Evolutionary conservation across 768 basidiomycete genomes (phyloP).

Genomic region (Mrakia gelida): DNA sequence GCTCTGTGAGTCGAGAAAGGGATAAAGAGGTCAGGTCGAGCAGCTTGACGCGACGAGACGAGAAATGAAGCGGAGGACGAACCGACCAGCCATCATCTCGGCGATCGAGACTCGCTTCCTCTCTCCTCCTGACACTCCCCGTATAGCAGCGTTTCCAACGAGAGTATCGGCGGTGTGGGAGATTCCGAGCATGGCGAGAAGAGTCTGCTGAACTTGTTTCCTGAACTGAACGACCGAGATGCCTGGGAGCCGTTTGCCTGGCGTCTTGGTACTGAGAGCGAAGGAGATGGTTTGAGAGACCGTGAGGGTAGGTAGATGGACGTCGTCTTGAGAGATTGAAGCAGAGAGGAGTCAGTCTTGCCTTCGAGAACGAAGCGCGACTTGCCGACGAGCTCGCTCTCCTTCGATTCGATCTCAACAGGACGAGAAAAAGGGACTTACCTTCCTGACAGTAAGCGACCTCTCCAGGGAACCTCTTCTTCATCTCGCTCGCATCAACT

Average conservation of each 20-base stretch:
- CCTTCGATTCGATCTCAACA: too few relatives aligned
- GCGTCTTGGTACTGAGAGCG: constrained; percentile 58
- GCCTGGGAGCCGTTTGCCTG: constrained; percentile 51
- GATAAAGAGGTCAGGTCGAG: too few relatives aligned
- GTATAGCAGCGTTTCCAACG: constrained; percentile 47
- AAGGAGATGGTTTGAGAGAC: constrained; percentile 54
- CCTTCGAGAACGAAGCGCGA: too few relatives aligned
- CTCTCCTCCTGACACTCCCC: constrained; percentile 51
- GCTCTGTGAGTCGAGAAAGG: constrained; percentile 36
- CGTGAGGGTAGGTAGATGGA: constrained; percentile 73
- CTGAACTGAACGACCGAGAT: constrained; percentile 41
- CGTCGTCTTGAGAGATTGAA: too few relatives aligned
- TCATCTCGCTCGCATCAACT: constrained; percentile 61
- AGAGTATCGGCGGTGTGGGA: constrained; percentile 47
- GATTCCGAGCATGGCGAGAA: constrained; percentile 56
- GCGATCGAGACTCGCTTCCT: too few relatives aligned
- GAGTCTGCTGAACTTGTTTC: constrained; percentile 47
- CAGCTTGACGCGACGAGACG: too few relatives aligned
- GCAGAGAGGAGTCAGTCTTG: too few relatives aligned
- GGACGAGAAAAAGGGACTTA: too few relatives aligned
- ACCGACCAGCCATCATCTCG: constrained; percentile 44
- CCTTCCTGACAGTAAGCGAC: constrained; percentile 52
- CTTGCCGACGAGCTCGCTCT: too few relatives aligned
- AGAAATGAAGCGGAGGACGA: too few relatives aligned
- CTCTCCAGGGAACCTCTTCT: constrained; percentile 56